Base-by-base conservation (phyloP, 192 early-diverging fungal genomes). In the Geosiphon pyriformis region DNA sequence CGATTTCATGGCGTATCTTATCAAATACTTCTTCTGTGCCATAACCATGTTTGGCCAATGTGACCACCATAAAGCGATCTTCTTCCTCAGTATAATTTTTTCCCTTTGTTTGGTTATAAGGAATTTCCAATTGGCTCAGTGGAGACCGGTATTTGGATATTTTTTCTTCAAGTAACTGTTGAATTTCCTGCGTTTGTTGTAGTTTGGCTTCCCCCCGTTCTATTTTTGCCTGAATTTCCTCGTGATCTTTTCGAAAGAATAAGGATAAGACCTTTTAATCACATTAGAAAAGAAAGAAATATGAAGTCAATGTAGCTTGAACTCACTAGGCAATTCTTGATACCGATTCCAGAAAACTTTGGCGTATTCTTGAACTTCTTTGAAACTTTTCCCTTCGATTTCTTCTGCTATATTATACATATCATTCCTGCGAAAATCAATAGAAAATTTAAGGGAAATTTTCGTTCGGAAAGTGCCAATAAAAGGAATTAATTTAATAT, bases 81-180 rank as follows among this genome's bases (percentile, higher is more conserved):
- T 99, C 96, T 29, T 96, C 94, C 68, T 99, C 96, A 0, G 94
- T 94, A 72, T 85, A 95, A 34, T 89, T 90, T 72, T 92, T 92
- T 47, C 94, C 94, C 57, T 88, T 93, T 58, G 85, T 89, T 63
- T 91, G 88, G 58, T 86, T 88, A 74, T 98, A 98, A 6, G 87
- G 83, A 29, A 99, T 88, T 74, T 83, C 83, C 61, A 99, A 77
- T 66, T 99, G 91, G 66, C 93, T 92, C 34, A 95, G 77, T 18
- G 96, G 94, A 20, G 89, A n/a, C 53, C 54, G 18, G 61, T 26
- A 17, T 47, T 74, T 42, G 84, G 83, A 59, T 91, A 85, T 54
- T 82, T 93, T 92, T 6, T 79, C 74, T n/a, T 86, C 82, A 4
- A 99, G 79, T 51, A 87, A 80, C 52, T 89, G 85, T 72, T 94